These are phyloP conservation scores for Salvia sclarea DNA, from an alignment of 305 asterid genomes.

Conservation along the genomic window DNA sequence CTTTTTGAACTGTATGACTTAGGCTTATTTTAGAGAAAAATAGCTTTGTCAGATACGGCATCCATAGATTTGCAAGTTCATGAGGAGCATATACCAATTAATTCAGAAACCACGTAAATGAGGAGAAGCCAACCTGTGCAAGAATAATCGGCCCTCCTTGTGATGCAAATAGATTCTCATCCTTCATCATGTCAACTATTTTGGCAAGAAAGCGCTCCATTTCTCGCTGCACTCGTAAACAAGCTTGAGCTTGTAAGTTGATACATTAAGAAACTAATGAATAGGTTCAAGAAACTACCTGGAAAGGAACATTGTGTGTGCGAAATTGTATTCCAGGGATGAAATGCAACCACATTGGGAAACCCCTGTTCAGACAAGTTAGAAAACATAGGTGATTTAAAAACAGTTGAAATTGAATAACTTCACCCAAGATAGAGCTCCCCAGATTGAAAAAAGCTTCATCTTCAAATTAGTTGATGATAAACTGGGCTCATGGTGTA, in stretches of 20 bases:
- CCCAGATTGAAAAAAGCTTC: not conserved
- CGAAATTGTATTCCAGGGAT: conserved; percentile 81
- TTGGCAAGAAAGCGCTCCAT: conserved; percentile 72
- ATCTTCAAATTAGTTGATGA: not conserved
- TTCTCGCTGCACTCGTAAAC: conserved; percentile 53
- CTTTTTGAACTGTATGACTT: not conserved
- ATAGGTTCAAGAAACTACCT: conserved; percentile 38
- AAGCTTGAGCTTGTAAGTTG: conserved; percentile 14
- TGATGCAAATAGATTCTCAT: conserved; percentile 71
- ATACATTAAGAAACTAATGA: conserved; percentile 11
- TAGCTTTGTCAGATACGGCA: not conserved
- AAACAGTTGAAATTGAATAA: not conserved
- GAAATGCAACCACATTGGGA: conserved; percentile 83
- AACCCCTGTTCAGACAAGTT: conserved; percentile 55
- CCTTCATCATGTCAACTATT: conserved; percentile 76
- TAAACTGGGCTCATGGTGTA: not conserved
- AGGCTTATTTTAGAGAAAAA: not conserved
- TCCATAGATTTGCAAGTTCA: not conserved
- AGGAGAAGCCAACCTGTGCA: conserved; percentile 57
- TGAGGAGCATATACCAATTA: not conserved
- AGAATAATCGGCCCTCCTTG: conserved; percentile 91
- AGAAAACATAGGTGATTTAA: conserved; percentile 1
- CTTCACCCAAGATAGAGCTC: conserved; percentile 9
- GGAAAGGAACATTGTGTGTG: conserved; percentile 57
- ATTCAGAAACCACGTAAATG: not conserved